These are phyloP conservation scores for Gracilaria domingensis DNA, from an alignment of 23 red algal species.

Conservation along the genomic window DNA sequence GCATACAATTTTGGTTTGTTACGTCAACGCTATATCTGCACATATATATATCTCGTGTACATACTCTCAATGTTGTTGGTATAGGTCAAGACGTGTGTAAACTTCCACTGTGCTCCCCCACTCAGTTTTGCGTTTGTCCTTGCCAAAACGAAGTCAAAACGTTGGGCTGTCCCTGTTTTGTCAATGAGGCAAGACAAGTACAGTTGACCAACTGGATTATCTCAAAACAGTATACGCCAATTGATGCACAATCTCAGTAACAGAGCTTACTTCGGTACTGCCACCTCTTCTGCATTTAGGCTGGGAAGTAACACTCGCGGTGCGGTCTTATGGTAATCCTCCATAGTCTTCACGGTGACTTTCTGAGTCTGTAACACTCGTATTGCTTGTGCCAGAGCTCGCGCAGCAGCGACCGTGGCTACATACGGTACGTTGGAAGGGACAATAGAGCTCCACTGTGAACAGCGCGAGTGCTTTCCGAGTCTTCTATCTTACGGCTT, in stretches of 20 bases:
- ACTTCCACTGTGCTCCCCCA: background rate
- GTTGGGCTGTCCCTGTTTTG: no score
- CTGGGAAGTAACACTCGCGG: constrained; percentile 50
- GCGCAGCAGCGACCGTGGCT: constrained; percentile 92
- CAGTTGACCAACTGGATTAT: no score
- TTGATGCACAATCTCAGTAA: no score
- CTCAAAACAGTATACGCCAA: no score
- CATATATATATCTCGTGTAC: background rate
- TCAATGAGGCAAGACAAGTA: no score
- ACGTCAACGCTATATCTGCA: background rate
- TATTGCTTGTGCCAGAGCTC: constrained; percentile 89
- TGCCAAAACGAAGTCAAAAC: no score
- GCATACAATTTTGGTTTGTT: background rate
- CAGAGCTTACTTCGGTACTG: background rate
- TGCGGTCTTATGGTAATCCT: constrained; percentile 89
- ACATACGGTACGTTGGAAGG: constrained; percentile 93
- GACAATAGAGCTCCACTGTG: constrained; percentile 76
- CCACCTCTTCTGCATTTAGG: background rate
- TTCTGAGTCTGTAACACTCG: constrained; percentile 83
- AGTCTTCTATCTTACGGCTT: constrained; percentile 69
- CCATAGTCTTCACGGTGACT: constrained; percentile 87
- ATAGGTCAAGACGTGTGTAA: background rate
- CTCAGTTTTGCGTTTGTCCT: background rate
- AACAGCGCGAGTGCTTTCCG: constrained; percentile 65
- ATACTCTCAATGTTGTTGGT: background rate